These are phyloP conservation scores for Glycyrrhiza uralensis DNA, from an alignment of 306 rosid species.

Conservation along the genomic window DNA sequence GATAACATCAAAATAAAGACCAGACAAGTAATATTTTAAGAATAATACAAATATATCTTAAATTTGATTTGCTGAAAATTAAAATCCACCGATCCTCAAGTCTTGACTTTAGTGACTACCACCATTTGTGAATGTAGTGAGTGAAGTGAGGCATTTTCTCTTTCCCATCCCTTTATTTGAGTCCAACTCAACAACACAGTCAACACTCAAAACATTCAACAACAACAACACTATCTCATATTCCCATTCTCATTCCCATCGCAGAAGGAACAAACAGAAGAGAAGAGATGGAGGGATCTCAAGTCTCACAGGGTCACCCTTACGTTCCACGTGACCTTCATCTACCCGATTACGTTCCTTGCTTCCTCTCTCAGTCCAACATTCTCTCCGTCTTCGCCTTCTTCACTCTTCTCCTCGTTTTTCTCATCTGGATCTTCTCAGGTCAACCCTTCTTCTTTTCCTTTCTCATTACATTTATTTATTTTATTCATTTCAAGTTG, in stretches of 20 bases:
- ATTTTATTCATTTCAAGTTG: not conserved
- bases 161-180: too few species aligned
- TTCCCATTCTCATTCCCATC: not conserved
- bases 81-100: too few species aligned
- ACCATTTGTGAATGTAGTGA: too few species aligned
- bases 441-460: constrained; percentile 28
- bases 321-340: constrained; percentile 59
- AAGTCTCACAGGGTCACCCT: constrained; percentile 46
- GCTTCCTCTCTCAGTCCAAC: constrained; percentile 48
- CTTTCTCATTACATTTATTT: not conserved
- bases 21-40: too few species aligned
- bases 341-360: constrained; percentile 60
- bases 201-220: not conserved
- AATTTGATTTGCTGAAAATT: too few species aligned
- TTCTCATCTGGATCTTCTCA: constrained; percentile 56
- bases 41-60: too few species aligned
- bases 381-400: constrained; percentile 42
- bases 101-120: too few species aligned
- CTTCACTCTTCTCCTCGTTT: constrained; percentile 42
- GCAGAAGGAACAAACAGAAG: not conserved
- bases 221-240: not conserved
- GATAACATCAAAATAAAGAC: too few species aligned
- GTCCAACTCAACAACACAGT: not conserved
- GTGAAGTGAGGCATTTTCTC: too few species aligned
- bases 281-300: constrained; percentile 47